phyloP scores from a whole-genome alignment of 2,329 filamentous ascomycete species.

The Aureobasidium pullulans region DNA sequence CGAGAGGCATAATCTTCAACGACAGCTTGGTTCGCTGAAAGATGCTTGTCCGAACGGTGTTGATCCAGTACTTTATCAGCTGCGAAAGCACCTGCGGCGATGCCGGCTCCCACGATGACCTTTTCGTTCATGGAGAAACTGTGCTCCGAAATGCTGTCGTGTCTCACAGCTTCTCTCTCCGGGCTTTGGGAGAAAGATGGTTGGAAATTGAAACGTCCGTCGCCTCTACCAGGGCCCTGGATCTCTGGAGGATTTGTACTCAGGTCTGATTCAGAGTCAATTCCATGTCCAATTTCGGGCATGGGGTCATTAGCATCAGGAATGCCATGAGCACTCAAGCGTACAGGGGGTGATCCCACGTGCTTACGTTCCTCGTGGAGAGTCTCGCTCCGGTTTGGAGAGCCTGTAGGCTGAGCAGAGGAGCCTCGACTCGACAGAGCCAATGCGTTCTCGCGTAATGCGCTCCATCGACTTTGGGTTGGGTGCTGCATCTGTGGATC shows the following conservation, averaged over 20 bases:
- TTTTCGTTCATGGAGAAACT: not conserved
- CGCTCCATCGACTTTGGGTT: slow-evolving; percentile 27
- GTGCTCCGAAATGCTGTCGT: slow-evolving; percentile 10
- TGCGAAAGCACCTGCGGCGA: slow-evolving; percentile 13
- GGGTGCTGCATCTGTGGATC: slow-evolving; percentile 19
- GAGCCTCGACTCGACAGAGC: slow-evolving; percentile 2
- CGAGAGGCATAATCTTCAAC: slow-evolving; percentile 14
- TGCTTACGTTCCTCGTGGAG: slow-evolving; percentile 1
- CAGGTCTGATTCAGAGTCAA: slow-evolving; percentile 55
- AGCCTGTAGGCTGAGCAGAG: not conserved
- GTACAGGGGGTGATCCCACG: slow-evolving; percentile 34
- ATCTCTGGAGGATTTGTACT: slow-evolving; percentile 61
- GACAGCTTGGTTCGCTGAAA: not conserved
- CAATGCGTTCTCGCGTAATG: slow-evolving; percentile 34
- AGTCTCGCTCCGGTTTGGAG: not conserved
- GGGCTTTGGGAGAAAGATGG: not conserved
- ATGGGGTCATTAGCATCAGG: slow-evolving; percentile 64
- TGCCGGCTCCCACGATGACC: slow-evolving; percentile 9
- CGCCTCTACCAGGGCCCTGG: slow-evolving; percentile 15
- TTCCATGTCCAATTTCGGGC: slow-evolving; percentile 66
- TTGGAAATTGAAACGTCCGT: not conserved
- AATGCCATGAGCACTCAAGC: slow-evolving; percentile 61
- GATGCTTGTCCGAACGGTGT: slow-evolving; percentile 1
- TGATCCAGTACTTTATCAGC: not conserved
- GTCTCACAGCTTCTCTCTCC: not conserved